A percentile compares a stretch with the other conserved stretches of the same genome.
phyloP scores from a whole-genome alignment of 441 rosid species.

The Adansonia rubrostipa region DNA sequence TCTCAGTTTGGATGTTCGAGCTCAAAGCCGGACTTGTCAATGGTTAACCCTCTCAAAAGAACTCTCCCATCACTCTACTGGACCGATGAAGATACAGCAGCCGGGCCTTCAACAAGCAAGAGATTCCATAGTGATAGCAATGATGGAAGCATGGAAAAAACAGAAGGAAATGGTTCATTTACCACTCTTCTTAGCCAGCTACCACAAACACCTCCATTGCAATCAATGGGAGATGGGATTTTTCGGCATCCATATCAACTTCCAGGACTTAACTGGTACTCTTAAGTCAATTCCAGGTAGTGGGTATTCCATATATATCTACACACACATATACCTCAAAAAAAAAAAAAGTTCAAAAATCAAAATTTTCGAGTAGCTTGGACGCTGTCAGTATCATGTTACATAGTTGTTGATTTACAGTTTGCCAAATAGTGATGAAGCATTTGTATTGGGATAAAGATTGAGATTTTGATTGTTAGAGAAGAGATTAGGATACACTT shows the following conservation, averaged over 20 bases:
- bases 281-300: conserved; percentile 37
- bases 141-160: conserved; percentile 35
- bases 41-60: conserved; percentile 35
- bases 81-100: conserved; percentile 30
- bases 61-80: conserved; percentile 39
- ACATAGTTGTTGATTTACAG: conserved; percentile 28
- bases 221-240: conserved; percentile 41
- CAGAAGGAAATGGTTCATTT: conserved; percentile 39
- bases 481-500: conserved; percentile 22
- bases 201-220: conserved; percentile 41
- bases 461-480: conserved; percentile 39
- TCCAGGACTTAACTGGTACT: conserved; percentile 71
- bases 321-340: neutral
- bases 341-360: neutral
- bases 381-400: conserved; percentile 23
- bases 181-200: conserved; percentile 53
- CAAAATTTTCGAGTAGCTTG: conserved; percentile 26
- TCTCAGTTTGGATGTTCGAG: conserved; percentile 32
- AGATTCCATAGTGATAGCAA: conserved; percentile 42
- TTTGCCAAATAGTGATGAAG: conserved; percentile 20
- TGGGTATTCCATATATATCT: conserved; percentile 4
- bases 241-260: conserved; percentile 48
- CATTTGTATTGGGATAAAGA: conserved; percentile 25
- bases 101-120: conserved; percentile 32
- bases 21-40: conserved; percentile 38